A percentile compares a stretch with the other conserved stretches of the same genome.
Conservation (phyloP, 2,329 filamentous ascomycete genomes). For the Hymenoscyphus repandus region DNA sequence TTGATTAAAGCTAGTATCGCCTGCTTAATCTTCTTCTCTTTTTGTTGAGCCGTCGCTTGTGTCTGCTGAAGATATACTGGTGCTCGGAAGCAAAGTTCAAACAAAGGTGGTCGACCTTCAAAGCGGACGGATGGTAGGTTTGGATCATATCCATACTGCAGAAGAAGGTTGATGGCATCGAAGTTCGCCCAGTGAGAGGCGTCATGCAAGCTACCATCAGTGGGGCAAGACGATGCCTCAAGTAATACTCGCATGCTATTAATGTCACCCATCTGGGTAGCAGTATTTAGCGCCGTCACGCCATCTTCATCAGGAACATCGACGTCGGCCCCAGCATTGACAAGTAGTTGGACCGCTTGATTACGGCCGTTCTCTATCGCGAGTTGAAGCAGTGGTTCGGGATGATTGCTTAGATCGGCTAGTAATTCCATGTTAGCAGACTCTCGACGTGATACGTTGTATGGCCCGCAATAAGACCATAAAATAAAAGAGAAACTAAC, state of each 20-base stretch:
- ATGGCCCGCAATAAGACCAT: constrained; percentile 47
- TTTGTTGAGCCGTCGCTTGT: constrained; percentile 39
- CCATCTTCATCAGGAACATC: background rate
- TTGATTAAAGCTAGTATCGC: constrained; percentile 52
- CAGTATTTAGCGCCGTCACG: constrained; percentile 1
- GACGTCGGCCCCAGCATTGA: constrained; percentile 8
- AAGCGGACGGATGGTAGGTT: constrained; percentile 61
- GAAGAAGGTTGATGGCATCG: background rate
- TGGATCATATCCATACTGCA: constrained; percentile 42
- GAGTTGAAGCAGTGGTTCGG: constrained; percentile 4
- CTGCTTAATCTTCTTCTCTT: constrained; percentile 51
- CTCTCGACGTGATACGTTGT: background rate
- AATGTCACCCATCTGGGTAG: constrained; percentile 48
- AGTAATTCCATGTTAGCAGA: constrained; percentile 29
- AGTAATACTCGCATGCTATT: background rate
- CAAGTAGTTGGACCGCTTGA: constrained; percentile 1
- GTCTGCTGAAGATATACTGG: constrained; percentile 33
- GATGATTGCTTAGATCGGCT: constrained; percentile 23
- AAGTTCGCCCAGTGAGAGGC: constrained; percentile 15
- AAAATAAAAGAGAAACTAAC: constrained; percentile 16
- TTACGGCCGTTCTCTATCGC: constrained; percentile 5
- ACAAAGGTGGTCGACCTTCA: constrained; percentile 56
- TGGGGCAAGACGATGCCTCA: background rate
- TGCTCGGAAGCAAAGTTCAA: constrained; percentile 55
- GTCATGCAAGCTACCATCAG: constrained; percentile 18